Conservation (phyloP, 257 asterid species). For the Solanum tarijense region DNA sequence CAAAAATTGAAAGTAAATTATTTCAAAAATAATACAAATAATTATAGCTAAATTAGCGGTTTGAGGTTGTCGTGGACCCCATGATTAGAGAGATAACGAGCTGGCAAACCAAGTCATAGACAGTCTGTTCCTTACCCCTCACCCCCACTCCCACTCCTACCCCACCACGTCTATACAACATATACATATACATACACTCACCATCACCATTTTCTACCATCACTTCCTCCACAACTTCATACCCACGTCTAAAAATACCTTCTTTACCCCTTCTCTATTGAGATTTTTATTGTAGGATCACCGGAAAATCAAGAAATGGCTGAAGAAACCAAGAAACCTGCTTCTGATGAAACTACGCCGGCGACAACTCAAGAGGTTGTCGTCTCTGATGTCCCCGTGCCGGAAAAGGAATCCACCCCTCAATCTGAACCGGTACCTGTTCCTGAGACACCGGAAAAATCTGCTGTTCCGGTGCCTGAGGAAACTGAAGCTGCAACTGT, state of each 20-base stretch:
- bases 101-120: slow-evolving; percentile 33
- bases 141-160: background rate
- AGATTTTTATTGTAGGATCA: background rate
- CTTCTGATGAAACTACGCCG: slow-evolving; percentile 16
- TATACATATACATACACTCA: background rate
- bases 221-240: background rate
- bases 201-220: background rate
- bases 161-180: background rate
- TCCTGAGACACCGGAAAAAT: slow-evolving; percentile 17
- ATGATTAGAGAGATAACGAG: slow-evolving; percentile 23
- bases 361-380: slow-evolving; percentile 16
- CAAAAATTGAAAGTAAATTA: background rate
- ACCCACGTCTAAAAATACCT: background rate
- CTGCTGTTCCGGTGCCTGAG: slow-evolving; percentile 11
- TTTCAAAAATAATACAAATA: background rate
- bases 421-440: slow-evolving; percentile 10
- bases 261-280: background rate
- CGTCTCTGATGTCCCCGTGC: slow-evolving; percentile 22
- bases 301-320: slow-evolving; percentile 25
- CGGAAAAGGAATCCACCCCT: slow-evolving; percentile 21
- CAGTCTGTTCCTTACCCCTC: slow-evolving; percentile 33
- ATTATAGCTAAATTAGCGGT: background rate
- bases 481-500: background rate
- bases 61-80: slow-evolving; percentile 23
- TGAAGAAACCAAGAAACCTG: slow-evolving; percentile 30